Conservation (phyloP, 768 basidiomycete genomes). For the Termitomyces eurrhizus region DNA sequence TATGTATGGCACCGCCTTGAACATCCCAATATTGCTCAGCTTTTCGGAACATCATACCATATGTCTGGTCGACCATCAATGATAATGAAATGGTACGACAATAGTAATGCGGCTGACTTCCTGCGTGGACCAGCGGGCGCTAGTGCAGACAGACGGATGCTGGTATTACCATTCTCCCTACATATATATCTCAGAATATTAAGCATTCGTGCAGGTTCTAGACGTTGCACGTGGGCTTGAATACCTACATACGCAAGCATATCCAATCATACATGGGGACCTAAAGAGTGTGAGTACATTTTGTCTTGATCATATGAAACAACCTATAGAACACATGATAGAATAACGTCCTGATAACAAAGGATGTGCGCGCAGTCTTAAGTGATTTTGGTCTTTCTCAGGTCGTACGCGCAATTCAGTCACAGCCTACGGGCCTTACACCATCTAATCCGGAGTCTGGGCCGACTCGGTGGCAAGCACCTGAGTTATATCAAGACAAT, state of each 20-base stretch:
- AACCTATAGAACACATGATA: conserved; percentile 9
- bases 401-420: conserved; percentile 26
- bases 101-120: conserved; percentile 44
- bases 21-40: conserved; percentile 43
- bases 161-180: neutral
- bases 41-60: conserved; percentile 44
- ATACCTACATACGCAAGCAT: conserved; percentile 37
- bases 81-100: conserved; percentile 46
- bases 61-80: conserved; percentile 32
- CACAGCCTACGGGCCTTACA: conserved; percentile 24
- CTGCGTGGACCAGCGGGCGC: conserved; percentile 21
- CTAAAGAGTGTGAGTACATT: conserved; percentile 22
- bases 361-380: conserved; percentile 34
- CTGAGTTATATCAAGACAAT: conserved; percentile 29
- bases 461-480: conserved; percentile 31
- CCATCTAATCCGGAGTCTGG: conserved; percentile 26
- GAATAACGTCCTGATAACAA: conserved; percentile 44
- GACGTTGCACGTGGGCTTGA: conserved; percentile 40
- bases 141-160: neutral
- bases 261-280: conserved; percentile 32
- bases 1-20: conserved; percentile 45
- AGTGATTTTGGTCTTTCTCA: conserved; percentile 43
- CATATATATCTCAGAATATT: neutral
- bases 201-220: conserved; percentile 27
- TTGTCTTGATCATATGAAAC: too few relatives aligned